Evolutionary conservation across 2,329 filamentous ascomycete genomes (phyloP), one percentile per base, ranked within the genome.

Genomic region (Fusarium sulawesiense): DNA sequence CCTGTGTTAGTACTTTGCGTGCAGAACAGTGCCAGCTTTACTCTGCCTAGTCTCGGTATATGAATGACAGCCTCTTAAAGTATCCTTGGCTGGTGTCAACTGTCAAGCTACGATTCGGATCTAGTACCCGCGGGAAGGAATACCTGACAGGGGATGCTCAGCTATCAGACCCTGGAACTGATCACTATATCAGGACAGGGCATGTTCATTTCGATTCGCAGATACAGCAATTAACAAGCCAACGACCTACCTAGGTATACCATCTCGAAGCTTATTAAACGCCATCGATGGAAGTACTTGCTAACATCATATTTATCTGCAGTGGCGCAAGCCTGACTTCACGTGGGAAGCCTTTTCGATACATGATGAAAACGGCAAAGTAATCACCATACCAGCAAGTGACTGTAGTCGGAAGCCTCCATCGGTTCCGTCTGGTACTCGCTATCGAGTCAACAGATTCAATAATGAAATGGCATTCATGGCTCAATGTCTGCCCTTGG

Each of bases 401-500:
- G 13, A 11, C 23, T 3, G n/a, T 29, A 42, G 32, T 53, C 34
- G 34, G 18, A 14, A 42, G 34, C 23, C n/a, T 42, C 41, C 25
- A 37, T 48, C 27, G 27, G n/a, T 62, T 56, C 41, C 41, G 41
- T 32, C 46, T 47, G 58, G 46, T 41, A 55, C 40, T 41, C 54
- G 42, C 23, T n/a, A 25, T 54, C 25, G 23, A 62, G 20, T 45
- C 29, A 16, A 29, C 49, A 42, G 40, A 21, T 49, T 47, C 30
- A 45, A 37, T 9, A 10, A 18, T 37, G 34, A 29, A 50, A 45
- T 71, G 66, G 48, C 8, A 32, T 14, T 25, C 57, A 59, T 60
- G 60, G 60, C 44, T 29, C 65, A 23, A 37, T 34, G 32, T 27
- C 30, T 51, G 65, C 57, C 47, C 29, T 34, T 44, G 46, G 55